Base-by-base conservation (phyloP, 2,329 filamentous ascomycete species). In the Didymella segeticola region DNA sequence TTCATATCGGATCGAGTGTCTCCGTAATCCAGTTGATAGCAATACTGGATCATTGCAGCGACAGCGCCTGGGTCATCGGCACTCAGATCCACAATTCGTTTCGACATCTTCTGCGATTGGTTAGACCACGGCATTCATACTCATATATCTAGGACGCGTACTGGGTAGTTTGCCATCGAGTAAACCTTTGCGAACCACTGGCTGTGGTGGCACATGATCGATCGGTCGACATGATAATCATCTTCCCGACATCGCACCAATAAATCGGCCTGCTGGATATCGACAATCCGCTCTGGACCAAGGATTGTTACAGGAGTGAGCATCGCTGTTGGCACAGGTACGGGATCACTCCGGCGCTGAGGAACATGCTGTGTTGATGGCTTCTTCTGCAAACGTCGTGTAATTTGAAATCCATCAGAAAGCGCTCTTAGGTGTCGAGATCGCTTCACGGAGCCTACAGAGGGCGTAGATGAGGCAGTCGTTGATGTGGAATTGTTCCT, bases 41-140 rank as follows among this genome's bases (percentile, higher is more conserved):
- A 68, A 41, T 70, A 72, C 38, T 70, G 67, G 47, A 72, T 65
- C 70, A 72, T 71, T 5, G 69, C 68, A 8, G 69, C 63, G 10
- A 72, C 67, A 30, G 68, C 66, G 29, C 59, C 61, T 9, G 70
- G 63, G 26, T 72, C 63, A 36, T 71, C 69, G 20, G 65, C 63
- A 19, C 68, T 68, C 15, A 71, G 56, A 43, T 71, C 68, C 17
- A 71, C 64, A n/a, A 61, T 57, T 14, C 62, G 61, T 34, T 62
- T 63, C 17, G 61, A 52, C 46, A 61, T 59, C 50, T 63, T 66
- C 66, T 70, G 29, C 3, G 25, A 5, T 2, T 25, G 37, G 38
- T 69, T 17, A 67, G 58, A n/a, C 5, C 19, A 15, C 12, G 8
- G 1, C 3, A 9, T 17, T n/a, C 41, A 41, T 30, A 4, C 17